These are phyloP conservation scores for Rhizoctonia solani DNA, from an alignment of 1,284 basidiomycete genomes.

Conservation along the genomic window DNA sequence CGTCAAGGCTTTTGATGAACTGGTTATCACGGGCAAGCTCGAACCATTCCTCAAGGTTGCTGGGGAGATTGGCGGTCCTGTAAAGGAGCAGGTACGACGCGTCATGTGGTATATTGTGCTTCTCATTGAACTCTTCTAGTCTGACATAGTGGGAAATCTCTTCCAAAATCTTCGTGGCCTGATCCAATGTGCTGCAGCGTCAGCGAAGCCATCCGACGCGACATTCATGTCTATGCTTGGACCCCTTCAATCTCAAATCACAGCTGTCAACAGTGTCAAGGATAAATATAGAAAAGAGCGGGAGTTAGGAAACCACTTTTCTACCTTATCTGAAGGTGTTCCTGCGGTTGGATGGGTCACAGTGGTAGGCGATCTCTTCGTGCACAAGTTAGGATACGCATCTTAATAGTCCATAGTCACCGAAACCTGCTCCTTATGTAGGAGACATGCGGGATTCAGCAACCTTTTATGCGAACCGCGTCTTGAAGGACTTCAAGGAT, in stretches of 20 bases:
- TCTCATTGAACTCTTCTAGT: slow-evolving; percentile 52
- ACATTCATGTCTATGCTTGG: slow-evolving; percentile 65
- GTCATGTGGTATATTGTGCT: background rate
- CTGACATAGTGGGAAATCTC: slow-evolving; percentile 67
- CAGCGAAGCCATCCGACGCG: slow-evolving; percentile 77
- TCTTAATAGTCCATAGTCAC: slow-evolving; percentile 56
- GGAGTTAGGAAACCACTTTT: slow-evolving; percentile 83
- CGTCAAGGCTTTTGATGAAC: slow-evolving; percentile 75
- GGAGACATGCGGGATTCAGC: slow-evolving; percentile 85
- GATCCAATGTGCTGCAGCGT: slow-evolving; percentile 69
- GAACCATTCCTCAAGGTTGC: slow-evolving; percentile 76
- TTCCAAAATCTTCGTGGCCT: slow-evolving; percentile 71
- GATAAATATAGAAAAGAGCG: slow-evolving; percentile 79
- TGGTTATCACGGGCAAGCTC: slow-evolving; percentile 71
- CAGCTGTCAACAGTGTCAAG: slow-evolving; percentile 76
- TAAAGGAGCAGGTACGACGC: slow-evolving; percentile 74
- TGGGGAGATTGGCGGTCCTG: slow-evolving; percentile 70
- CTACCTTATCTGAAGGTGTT: slow-evolving; percentile 80
- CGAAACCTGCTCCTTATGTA: slow-evolving; percentile 85
- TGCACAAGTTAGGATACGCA: background rate
- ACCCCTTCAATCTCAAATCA: slow-evolving; percentile 76
- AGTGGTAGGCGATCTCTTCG: slow-evolving; percentile 55
- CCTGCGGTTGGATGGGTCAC: slow-evolving; percentile 92
- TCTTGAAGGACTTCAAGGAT: slow-evolving; percentile 93
- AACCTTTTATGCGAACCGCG: slow-evolving; percentile 87